A percentile compares a stretch with the other conserved stretches of the same genome.
phyloP scores from a whole-genome alignment of 257 asterid genomes.

The Nicotiana attenuata region DNA sequence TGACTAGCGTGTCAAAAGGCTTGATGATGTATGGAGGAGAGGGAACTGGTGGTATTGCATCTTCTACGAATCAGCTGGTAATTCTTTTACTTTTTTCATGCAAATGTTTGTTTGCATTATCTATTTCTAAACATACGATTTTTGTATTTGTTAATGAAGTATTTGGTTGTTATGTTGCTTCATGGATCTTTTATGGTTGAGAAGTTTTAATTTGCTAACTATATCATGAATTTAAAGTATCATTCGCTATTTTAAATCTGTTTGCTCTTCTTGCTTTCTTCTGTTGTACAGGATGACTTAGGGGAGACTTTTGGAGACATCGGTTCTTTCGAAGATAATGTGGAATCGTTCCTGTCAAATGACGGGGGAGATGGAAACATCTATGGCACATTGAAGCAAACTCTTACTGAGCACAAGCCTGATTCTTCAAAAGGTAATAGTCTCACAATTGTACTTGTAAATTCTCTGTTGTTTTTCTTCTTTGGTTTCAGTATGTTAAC shows the following conservation, averaged over 20 bases:
- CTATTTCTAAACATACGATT: neutral
- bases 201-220: constrained; percentile 1
- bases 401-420: constrained; percentile 31
- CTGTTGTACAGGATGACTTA: constrained; percentile 85
- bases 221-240: constrained; percentile 10
- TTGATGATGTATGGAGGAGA: constrained; percentile 80
- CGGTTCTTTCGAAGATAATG: constrained; percentile 77
- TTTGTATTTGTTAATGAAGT: neutral
- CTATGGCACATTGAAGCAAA: constrained; percentile 24
- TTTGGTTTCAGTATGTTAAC: neutral
- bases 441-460: neutral
- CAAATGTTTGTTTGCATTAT: neutral
- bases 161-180: neutral
- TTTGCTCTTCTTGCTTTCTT: constrained; percentile 49
- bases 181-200: neutral
- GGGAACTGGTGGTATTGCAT: constrained; percentile 68
- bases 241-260: constrained; percentile 26
- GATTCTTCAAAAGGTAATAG: constrained; percentile 16
- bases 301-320: constrained; percentile 85
- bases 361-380: constrained; percentile 45
- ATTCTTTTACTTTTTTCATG: constrained; percentile 10
- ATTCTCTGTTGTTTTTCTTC: neutral
- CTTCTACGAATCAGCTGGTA: constrained; percentile 92
- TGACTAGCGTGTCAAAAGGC: constrained; percentile 84
- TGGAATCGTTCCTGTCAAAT: constrained; percentile 88